Conservation (phyloP, 2,329 filamentous ascomycete genomes). For the Aspergillus ochraceoroseus region DNA sequence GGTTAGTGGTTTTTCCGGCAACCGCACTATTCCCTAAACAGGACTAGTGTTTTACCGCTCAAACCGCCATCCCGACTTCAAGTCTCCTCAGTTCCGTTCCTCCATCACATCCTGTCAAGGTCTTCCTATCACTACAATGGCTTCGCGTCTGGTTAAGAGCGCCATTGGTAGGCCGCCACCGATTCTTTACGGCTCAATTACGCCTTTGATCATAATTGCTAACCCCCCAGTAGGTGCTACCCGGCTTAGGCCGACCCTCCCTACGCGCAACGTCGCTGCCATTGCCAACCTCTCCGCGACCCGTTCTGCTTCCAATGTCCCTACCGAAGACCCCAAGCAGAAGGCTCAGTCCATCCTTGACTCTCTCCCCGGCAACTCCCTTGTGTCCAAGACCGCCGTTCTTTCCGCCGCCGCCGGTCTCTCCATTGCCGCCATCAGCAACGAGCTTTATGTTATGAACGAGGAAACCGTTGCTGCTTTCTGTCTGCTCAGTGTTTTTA, state of each 20-base stretch:
- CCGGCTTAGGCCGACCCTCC: constrained; percentile 78
- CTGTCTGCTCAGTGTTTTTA: constrained; percentile 90
- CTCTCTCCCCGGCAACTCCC: constrained; percentile 81
- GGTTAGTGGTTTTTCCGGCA: constrained; percentile 34
- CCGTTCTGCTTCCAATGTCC: constrained; percentile 71
- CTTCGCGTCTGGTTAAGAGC: constrained; percentile 93
- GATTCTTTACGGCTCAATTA: constrained; percentile 22
- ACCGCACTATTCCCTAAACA: constrained; percentile 23
- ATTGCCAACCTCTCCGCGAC: constrained; percentile 62
- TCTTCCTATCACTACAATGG: constrained; percentile 72
- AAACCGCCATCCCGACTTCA: constrained; percentile 40
- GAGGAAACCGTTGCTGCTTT: constrained; percentile 95
- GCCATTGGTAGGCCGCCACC: constrained; percentile 71
- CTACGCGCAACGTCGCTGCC: constrained; percentile 69
- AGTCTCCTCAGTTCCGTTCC: constrained; percentile 40
- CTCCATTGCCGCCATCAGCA: constrained; percentile 93
- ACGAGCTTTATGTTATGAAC: constrained; percentile 99
- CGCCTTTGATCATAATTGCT: constrained; percentile 29
- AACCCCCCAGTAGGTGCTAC: constrained; percentile 64
- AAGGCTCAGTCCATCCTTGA: constrained; percentile 96
- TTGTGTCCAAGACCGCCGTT: constrained; percentile 94
- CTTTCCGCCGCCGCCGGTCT: constrained; percentile 88
- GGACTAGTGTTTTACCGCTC: constrained; percentile 37
- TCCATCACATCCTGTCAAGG: constrained; percentile 46
- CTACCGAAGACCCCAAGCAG: constrained; percentile 84